phyloP scores from a whole-genome alignment of 495 filamentous ascomycete species.

The Hyphodiscus hymeniophilus region DNA sequence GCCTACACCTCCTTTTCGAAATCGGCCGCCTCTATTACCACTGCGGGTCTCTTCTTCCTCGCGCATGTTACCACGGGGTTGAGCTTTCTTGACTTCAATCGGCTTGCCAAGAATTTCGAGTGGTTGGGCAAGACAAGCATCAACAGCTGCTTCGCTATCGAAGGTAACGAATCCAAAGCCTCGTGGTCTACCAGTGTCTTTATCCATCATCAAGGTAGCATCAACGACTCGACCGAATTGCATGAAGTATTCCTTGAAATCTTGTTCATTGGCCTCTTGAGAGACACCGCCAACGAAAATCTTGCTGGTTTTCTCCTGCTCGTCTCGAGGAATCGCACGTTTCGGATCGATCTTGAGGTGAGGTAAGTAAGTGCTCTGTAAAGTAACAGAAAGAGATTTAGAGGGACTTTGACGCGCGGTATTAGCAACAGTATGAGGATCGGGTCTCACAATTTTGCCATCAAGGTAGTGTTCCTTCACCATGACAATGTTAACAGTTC shows the following conservation, averaged over 20 bases:
- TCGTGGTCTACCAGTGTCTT: constrained; percentile 90
- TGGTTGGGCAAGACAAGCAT: constrained; percentile 70
- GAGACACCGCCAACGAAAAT: constrained; percentile 98
- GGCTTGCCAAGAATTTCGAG: constrained; percentile 89
- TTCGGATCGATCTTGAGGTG: constrained; percentile 83
- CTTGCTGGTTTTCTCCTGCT: constrained; percentile 95
- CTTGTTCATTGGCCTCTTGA: constrained; percentile 89
- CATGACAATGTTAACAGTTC: constrained; percentile 98
- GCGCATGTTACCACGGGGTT: constrained; percentile 88
- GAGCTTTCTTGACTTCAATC: constrained; percentile 97
- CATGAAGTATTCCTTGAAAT: constrained; percentile 94
- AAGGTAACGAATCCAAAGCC: constrained; percentile 99
- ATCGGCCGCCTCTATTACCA: constrained; percentile 32
- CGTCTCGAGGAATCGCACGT: constrained; percentile 92
- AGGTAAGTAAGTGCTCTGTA: constrained; percentile 12
- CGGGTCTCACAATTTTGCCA: constrained; percentile 83
- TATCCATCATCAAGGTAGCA: constrained; percentile 99
- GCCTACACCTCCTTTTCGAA: constrained; percentile 39
- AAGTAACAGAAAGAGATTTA: not conserved
- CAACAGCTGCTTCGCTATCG: constrained; percentile 90
- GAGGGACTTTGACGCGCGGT: constrained; percentile 6
- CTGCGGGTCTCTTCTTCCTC: constrained; percentile 64
- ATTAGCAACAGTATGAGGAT: constrained; percentile 6
- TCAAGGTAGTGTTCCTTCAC: constrained; percentile 98
- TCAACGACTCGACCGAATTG: constrained; percentile 95